A percentile compares a stretch with the other conserved stretches of the same genome.
Evolutionary conservation across 2,329 filamentous ascomycete species (phyloP).

Genomic region (Colletotrichum scovillei): DNA sequence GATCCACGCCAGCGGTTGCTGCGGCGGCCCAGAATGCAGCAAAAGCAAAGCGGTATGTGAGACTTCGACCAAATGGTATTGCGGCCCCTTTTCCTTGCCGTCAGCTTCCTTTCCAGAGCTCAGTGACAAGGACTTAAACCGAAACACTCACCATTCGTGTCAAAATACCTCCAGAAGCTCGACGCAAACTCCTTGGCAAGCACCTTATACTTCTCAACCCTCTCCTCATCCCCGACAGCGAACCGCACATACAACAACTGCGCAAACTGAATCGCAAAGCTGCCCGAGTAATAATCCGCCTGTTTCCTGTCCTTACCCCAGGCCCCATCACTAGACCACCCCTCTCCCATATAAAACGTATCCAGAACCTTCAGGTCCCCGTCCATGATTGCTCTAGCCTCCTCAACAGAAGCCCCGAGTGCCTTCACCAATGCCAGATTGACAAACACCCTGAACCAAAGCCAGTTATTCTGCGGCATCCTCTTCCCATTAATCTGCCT

Average conservation of each 20-base stretch:
- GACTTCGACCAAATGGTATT: constrained; percentile 57
- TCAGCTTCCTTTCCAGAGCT: not conserved
- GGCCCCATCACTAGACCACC: constrained; percentile 54
- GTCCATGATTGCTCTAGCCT: constrained; percentile 46
- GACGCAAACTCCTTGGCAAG: constrained; percentile 49
- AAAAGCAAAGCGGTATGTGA: constrained; percentile 58
- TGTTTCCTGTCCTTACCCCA: constrained; percentile 50
- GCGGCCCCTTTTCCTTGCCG: constrained; percentile 48
- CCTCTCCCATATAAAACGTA: constrained; percentile 50
- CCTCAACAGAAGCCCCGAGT: constrained; percentile 45
- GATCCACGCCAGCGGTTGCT: constrained; percentile 48
- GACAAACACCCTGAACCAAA: constrained; percentile 57
- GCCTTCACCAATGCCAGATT: constrained; percentile 53
- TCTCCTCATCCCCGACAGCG: constrained; percentile 47
- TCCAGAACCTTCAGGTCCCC: constrained; percentile 52
- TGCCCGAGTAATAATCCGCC: constrained; percentile 58
- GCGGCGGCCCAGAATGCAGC: constrained; percentile 55
- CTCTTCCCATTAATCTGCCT: constrained; percentile 50
- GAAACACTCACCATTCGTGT: constrained; percentile 46
- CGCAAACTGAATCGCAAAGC: constrained; percentile 58
- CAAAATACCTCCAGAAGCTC: constrained; percentile 56
- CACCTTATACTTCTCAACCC: constrained; percentile 46
- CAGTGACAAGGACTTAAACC: no score
- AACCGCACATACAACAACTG: constrained; percentile 54
- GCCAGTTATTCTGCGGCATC: constrained; percentile 56